phyloP scores from a whole-genome alignment of 768 basidiomycete genomes.

The Mycena polygramma region DNA sequence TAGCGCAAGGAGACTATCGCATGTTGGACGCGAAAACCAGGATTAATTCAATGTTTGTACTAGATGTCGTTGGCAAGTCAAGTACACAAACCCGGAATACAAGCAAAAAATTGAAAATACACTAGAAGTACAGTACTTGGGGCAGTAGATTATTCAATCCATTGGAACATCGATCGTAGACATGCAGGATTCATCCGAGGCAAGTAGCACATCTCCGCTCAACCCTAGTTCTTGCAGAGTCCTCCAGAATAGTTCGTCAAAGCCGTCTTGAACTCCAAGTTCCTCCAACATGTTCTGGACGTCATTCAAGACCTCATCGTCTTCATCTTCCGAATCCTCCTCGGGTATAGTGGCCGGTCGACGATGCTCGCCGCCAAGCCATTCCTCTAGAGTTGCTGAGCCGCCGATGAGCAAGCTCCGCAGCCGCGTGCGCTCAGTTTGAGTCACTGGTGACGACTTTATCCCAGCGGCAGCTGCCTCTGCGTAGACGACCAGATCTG shows the following conservation, averaged over 20 bases:
- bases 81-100: not conserved
- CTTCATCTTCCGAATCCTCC: conserved; percentile 39
- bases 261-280: conserved; percentile 70
- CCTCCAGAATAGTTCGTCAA: conserved; percentile 72
- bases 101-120: not conserved
- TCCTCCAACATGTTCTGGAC: conserved; percentile 58
- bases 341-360: conserved; percentile 38
- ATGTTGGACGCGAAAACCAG: not conserved
- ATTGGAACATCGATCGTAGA: conserved; percentile 6
- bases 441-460: conserved; percentile 65
- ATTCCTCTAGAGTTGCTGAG: conserved; percentile 74
- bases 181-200: not conserved
- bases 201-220: conserved; percentile 40
- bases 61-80: not conserved
- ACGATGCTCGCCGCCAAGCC: conserved; percentile 58
- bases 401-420: conserved; percentile 75
- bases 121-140: too few species aligned
- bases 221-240: conserved; percentile 74
- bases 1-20: not conserved
- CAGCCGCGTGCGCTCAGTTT: conserved; percentile 81
- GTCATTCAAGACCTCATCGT: conserved; percentile 38
- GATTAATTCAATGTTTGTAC: not conserved
- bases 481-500: conserved; percentile 58
- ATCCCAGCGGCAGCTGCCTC: conserved; percentile 47
- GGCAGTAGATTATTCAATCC: too few species aligned